These are phyloP conservation scores for Gossypium laxum DNA, from an alignment of 441 rosid genomes.

Conservation along the genomic window DNA sequence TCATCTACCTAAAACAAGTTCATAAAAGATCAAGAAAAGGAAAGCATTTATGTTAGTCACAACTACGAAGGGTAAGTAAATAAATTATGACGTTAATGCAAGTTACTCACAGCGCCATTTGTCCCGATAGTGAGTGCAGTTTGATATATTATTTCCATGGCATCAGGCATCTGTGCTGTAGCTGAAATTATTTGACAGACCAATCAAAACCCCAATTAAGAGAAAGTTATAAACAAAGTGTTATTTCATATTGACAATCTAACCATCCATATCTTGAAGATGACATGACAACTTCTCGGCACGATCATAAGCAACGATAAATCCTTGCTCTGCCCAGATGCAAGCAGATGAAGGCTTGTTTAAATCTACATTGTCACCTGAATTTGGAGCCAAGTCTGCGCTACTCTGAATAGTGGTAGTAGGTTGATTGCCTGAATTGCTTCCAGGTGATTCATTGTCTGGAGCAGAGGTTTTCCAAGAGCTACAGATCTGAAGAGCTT, in stretches of 20 bases:
- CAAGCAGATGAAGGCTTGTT: slow-evolving; percentile 31
- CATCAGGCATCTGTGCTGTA: slow-evolving; percentile 64
- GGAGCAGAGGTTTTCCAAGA: slow-evolving; percentile 42
- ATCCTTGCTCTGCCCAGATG: slow-evolving; percentile 54
- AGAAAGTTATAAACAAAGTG: neutral
- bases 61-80: neutral
- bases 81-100: neutral
- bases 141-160: slow-evolving; percentile 61
- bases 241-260: slow-evolving; percentile 17
- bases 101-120: slow-evolving; percentile 53
- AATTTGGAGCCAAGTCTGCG: slow-evolving; percentile 7
- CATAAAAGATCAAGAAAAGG: neutral
- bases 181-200: slow-evolving; percentile 31
- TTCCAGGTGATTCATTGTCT: slow-evolving; percentile 23
- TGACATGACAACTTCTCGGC: slow-evolving; percentile 49
- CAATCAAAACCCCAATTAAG: slow-evolving; percentile 7
- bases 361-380: slow-evolving; percentile 26
- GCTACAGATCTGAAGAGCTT: slow-evolving; percentile 43
- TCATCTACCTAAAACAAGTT: slow-evolving; percentile 45
- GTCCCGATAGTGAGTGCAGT: slow-evolving; percentile 48
- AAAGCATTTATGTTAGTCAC: neutral
- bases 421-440: slow-evolving; percentile 22
- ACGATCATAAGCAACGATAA: slow-evolving; percentile 43
- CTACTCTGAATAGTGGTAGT: slow-evolving; percentile 7
- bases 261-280: slow-evolving; percentile 46